These are phyloP conservation scores for Sequoiadendron giganteum DNA, from an alignment of 75 land plant species.

Conservation along the genomic window DNA sequence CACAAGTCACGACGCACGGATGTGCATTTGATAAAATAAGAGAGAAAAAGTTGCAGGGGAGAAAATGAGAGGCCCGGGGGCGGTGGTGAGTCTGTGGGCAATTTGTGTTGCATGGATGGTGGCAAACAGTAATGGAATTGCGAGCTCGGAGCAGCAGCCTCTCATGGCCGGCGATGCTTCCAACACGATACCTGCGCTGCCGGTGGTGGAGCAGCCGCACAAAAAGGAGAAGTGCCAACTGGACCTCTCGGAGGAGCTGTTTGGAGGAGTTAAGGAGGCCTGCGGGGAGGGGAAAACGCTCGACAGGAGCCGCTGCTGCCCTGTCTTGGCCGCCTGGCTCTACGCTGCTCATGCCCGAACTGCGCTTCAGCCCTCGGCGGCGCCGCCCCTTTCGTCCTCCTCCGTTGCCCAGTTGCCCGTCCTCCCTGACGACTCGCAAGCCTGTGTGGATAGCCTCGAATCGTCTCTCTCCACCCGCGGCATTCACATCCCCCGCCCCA, in stretches of 20 bases:
- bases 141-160: background rate
- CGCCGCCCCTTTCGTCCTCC: background rate
- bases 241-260: conserved; percentile 63
- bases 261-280: conserved; percentile 71
- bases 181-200: conserved; percentile 56
- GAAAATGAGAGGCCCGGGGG: background rate
- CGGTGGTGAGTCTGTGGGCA: background rate
- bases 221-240: conserved; percentile 34
- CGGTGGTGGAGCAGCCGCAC: conserved; percentile 32
- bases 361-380: conserved; percentile 34
- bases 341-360: conserved; percentile 66
- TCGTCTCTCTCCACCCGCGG: conserved; percentile 46
- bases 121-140: background rate
- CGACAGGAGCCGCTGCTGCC: conserved; percentile 73
- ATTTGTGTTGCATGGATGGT: background rate
- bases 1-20: no score
- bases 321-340: conserved; percentile 85
- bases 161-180: background rate
- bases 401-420: conserved; percentile 29
- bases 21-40: no score
- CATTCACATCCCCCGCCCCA: conserved; percentile 45
- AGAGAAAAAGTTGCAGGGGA: background rate
- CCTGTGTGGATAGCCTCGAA: conserved; percentile 60
- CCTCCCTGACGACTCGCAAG: conserved; percentile 74
- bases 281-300: conserved; percentile 24